Evolutionary conservation across 2,329 filamentous ascomycete species (phyloP), one percentile per base, ranked within the genome.

Genomic region (Fusarium gaditjirri): DNA sequence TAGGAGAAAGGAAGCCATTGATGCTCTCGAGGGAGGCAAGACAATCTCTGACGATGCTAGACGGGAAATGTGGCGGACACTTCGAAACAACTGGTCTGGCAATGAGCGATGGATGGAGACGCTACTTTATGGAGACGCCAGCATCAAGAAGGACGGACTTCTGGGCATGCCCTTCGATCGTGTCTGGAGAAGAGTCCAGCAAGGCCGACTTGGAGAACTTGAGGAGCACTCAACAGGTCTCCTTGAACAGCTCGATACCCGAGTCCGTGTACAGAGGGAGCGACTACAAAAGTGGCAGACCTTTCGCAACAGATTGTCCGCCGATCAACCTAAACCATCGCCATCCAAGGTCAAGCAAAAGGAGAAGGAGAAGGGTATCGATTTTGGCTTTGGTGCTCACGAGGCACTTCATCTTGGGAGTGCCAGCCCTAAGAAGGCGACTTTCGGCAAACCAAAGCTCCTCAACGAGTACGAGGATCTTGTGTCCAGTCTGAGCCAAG

Each of bases 41-140:
- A 77, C 81, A 31, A 70, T 85, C 11, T 80, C 86, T 0, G 82
- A 85, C 16, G 81, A 85, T 42, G 79, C 82, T 7, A 84, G 82
- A 47, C 73, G 80, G 1, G 83, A 88, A 42, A 82, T 94, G 62
- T 86, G 91, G 74, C 88, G 87, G 44, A 85, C 87, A 5, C 83
- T 94, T 35, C 86, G 87, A 39, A 90, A 91, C 68, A 93, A 94
- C 73, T 97, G 94, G 94, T 86, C 93, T 19, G 94, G 94, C 4
- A 90, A 91, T 76, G 88, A 91, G 65, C 87, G 89, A 61, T 95
- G 94, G 91, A 87, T 93, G 75, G 88, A 93, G 52, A 85, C 89
- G 5, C 82, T 97, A 25, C 79, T 96, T 0, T 86, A 91, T 55
- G 93, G 93, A 4, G 91, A 93, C 49, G 84, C 85, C 25, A 84